A percentile compares a stretch with the other conserved stretches of the same genome.
Evolutionary conservation across 768 basidiomycete genomes (phyloP).

Genomic region (Boletales sp.): DNA sequence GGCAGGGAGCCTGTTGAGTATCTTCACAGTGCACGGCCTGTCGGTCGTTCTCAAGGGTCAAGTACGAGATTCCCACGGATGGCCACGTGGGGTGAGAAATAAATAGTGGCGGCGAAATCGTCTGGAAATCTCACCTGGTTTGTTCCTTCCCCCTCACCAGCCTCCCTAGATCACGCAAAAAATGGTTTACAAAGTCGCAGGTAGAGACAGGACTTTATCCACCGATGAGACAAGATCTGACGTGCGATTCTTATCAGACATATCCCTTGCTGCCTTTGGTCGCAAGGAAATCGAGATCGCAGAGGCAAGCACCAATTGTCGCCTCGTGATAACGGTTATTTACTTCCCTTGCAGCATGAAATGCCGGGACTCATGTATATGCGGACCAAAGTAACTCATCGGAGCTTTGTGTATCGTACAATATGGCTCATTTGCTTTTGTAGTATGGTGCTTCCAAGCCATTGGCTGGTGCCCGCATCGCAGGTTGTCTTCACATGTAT

Average conservation of each 20-base stretch:
- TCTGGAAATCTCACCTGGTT: constrained; percentile 12
- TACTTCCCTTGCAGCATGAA: constrained; percentile 56
- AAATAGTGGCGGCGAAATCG: constrained; percentile 27
- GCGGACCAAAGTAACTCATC: constrained; percentile 66
- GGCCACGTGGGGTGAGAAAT: constrained; percentile 29
- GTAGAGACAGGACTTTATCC: constrained; percentile 32
- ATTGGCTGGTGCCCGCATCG: constrained; percentile 91
- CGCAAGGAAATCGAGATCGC: constrained; percentile 99
- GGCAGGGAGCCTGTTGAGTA: not conserved
- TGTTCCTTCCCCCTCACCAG: constrained; percentile 23
- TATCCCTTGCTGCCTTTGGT: constrained; percentile 98
- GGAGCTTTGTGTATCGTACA: constrained; percentile 2
- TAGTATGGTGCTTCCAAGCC: constrained; percentile 81
- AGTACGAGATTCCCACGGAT: constrained; percentile 22
- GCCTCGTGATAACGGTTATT: constrained; percentile 11
- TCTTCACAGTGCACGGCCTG: not conserved
- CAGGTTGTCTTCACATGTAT: constrained; percentile 97
- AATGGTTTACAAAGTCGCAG: constrained; percentile 91
- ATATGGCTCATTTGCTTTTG: constrained; percentile 7
- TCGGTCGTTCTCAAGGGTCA: constrained; percentile 11
- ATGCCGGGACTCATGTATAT: constrained; percentile 97
- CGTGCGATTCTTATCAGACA: constrained; percentile 43
- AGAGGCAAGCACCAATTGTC: constrained; percentile 58
- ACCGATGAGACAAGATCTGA: not conserved
- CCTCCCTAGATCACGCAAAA: constrained; percentile 15